A percentile compares a stretch with the other conserved stretches of the same genome.
Evolutionary conservation across 306 rosid genomes (phyloP).

Genomic region (Castanea crenata): DNA sequence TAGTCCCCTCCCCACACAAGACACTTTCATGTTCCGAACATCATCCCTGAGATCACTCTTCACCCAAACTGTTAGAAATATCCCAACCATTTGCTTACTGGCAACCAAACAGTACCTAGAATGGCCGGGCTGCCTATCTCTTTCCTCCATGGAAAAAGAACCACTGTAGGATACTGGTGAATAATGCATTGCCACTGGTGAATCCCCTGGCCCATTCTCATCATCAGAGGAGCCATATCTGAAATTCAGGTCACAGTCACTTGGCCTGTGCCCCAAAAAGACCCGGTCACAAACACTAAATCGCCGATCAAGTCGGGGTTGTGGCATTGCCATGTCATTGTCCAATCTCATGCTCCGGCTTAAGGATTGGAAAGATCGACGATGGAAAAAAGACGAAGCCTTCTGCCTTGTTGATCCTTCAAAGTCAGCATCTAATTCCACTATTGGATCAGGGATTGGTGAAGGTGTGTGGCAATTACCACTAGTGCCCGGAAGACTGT

Average conservation of each 20-base stretch:
- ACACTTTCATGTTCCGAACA: conserved; percentile 80
- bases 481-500: conserved; percentile 84
- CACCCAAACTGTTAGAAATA: conserved; percentile 88
- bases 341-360: conserved; percentile 97
- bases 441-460: conserved; percentile 83
- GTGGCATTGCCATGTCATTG: conserved; percentile 63
- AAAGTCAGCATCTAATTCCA: conserved; percentile 81
- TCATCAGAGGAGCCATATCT: conserved; percentile 92
- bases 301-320: conserved; percentile 76
- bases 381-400: conserved; percentile 75
- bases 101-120: conserved; percentile 90
- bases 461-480: conserved; percentile 78
- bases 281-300: conserved; percentile 81
- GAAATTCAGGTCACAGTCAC: conserved; percentile 76
- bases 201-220: conserved; percentile 70
- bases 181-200: conserved; percentile 53
- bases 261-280: conserved; percentile 64
- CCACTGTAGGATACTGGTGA: conserved; percentile 67
- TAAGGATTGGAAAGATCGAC: conserved; percentile 90
- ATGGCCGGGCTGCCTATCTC: conserved; percentile 65
- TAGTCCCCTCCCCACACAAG: conserved; percentile 96
- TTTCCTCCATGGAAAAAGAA: conserved; percentile 64
- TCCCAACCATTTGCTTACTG: conserved; percentile 99
- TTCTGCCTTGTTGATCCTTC: conserved; percentile 88
- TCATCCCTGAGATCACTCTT: conserved; percentile 73